A percentile compares a stretch with the other conserved stretches of the same genome.
phyloP scores from a whole-genome alignment of 805 yeast species.

The Millerozyma acaciae region DNA sequence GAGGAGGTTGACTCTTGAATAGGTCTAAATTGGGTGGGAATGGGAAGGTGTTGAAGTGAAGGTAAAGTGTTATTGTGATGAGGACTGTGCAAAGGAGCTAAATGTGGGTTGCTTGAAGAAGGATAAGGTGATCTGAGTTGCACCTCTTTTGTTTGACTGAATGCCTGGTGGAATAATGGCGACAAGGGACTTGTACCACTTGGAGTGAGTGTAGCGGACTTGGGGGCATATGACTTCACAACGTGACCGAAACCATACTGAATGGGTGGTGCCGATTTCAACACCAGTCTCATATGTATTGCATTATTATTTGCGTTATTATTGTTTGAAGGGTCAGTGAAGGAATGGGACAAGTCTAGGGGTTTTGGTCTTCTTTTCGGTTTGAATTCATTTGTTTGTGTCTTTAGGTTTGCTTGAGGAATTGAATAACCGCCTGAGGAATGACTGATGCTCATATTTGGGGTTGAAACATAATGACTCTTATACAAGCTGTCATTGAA shows the following conservation, averaged over 20 bases:
- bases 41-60: conserved; percentile 8
- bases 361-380: conserved; percentile 41
- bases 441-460: background rate
- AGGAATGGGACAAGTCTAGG: conserved; percentile 31
- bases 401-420: conserved; percentile 3
- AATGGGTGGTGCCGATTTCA: conserved; percentile 9
- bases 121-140: conserved; percentile 1
- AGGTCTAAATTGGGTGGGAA: conserved; percentile 7
- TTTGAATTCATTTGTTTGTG: conserved; percentile 20
- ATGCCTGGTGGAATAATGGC: conserved; percentile 38
- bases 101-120: background rate
- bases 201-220: conserved; percentile 24
- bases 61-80: conserved; percentile 7
- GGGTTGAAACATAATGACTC: background rate
- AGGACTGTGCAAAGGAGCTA: background rate
- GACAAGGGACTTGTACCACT: conserved; percentile 34
- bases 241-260: background rate
- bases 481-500: background rate
- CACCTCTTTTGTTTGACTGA: conserved; percentile 18
- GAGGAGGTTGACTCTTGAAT: background rate
- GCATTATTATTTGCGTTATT: background rate
- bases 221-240: conserved; percentile 9
- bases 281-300: conserved; percentile 2
- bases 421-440: too few relatives aligned
- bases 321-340: conserved; percentile 8